Percentiles rank a stretch among this genome's conserved stretches.
Conservation (phyloP, 73 alveolate species). For the Paramecium sexaurelia region DNA sequence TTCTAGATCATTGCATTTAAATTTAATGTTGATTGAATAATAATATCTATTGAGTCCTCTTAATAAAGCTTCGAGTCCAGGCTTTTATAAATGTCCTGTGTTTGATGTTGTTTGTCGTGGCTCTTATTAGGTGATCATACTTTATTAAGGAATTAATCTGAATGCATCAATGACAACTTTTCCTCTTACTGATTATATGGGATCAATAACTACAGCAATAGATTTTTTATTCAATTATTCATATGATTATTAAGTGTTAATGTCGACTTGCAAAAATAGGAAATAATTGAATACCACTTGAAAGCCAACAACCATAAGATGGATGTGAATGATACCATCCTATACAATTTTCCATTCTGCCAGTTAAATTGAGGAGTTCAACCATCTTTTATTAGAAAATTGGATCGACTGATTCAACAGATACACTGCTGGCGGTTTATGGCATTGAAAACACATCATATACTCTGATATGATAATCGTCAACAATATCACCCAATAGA, state of each 20-base stretch:
- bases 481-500: constrained; percentile 98
- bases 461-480: constrained; percentile 96
- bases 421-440: constrained; percentile 98
- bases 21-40: constrained; percentile 97
- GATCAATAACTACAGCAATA: constrained; percentile 99
- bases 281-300: constrained; percentile 67
- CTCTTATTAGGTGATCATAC: constrained; percentile 89
- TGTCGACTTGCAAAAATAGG: constrained; percentile 73
- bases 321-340: constrained; percentile 99
- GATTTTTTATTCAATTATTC: constrained; percentile 98
- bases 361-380: constrained; percentile 99
- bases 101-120: constrained; percentile 99
- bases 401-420: constrained; percentile 99
- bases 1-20: constrained; percentile 98
- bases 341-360: constrained; percentile 98
- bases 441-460: constrained; percentile 99
- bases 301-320: constrained; percentile 99
- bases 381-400: constrained; percentile 98
- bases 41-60: constrained; percentile 97
- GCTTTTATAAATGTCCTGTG: constrained; percentile 94
- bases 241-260: constrained; percentile 95
- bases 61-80: constrained; percentile 87
- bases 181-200: constrained; percentile 99
- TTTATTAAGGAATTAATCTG: constrained; percentile 92
- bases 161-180: constrained; percentile 99